These are phyloP conservation scores for Furcasterigmium sp. DNA, from an alignment of 2,329 filamentous ascomycete genomes.

Conservation along the genomic window DNA sequence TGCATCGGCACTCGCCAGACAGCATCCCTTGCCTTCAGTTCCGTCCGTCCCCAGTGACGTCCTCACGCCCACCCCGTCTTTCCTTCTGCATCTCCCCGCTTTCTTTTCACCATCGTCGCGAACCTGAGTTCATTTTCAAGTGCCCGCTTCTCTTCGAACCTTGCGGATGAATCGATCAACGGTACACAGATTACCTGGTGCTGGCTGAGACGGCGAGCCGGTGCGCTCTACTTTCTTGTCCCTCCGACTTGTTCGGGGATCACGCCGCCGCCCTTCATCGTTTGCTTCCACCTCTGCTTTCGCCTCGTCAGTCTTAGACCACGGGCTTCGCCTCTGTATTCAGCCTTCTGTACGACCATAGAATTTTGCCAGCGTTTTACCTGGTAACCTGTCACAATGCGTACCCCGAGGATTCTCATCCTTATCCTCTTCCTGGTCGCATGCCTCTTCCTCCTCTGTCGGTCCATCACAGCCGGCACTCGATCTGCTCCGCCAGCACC, in stretches of 20 bases:
- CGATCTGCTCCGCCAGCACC: conserved; percentile 8
- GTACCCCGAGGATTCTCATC: conserved; percentile 48
- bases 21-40: no score
- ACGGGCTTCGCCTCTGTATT: not conserved
- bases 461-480: conserved; percentile 39
- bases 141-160: no score
- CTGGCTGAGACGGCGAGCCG: not conserved
- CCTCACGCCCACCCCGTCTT: not conserved
- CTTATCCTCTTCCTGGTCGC: conserved; percentile 48
- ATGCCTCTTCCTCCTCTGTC: conserved; percentile 50
- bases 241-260: not conserved
- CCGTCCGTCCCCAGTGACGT: not conserved
- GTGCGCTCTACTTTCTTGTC: not conserved
- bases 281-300: not conserved
- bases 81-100: conserved; percentile 1
- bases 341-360: not conserved
- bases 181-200: not conserved
- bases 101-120: not conserved
- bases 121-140: no score
- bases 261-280: not conserved
- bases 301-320: not conserved
- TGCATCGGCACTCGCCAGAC: no score
- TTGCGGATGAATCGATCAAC: not conserved
- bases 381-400: conserved; percentile 35
- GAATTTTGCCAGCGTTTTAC: not conserved